Base-by-base conservation (phyloP, 225 moss, liverwort and hornwort species). In the Marchantia polymorpha region DNA sequence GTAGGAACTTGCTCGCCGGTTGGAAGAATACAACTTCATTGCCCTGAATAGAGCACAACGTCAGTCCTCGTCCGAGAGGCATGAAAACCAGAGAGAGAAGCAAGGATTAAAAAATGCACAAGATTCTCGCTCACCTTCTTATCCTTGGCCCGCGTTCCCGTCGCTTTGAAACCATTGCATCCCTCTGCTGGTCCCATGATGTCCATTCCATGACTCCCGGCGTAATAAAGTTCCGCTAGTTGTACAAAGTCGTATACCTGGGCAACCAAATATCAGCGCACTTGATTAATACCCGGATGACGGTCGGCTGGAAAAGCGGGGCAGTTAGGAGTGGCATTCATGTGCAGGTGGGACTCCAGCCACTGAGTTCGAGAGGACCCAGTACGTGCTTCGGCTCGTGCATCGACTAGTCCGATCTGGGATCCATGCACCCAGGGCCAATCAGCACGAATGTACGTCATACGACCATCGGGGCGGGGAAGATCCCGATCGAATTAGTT, bases 171-270 rank as follows among this genome's bases (percentile, higher is more conserved):
- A 60, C 96, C 94, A 78, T 94, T 92, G 14, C 89, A 86, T 49
- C 88, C 88, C 75, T 91, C 90, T 12, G 94, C 94, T 78, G 96
- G 96, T 77, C 96, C 96, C 94, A 92, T 94, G 25, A 96, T 96
- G 80, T 96, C 96, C 96, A 96, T 96, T 70, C 96, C 96, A 92
- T 96, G 96, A 65, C 96, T 96, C 79, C 96, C 96, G 70, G 94
- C 96, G 71, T 96, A 96, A 80, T 91, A 96, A 16, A 96, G 89
- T 77, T 96, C 94, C 48, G 96, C 86, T 69, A 94, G 88, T 82
- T 92, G 90, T 71, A 96, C 96, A 84, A 96, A 96, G 64, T 94
- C 94, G 60, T 87, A 93, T 52, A 96, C 96, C 94, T 96, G 70
- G 46, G 4, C 27, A 55, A 58, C 5, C 0, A 31, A 61, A 19